Evolutionary conservation across 2,329 filamentous ascomycete genomes (phyloP).

Genomic region (Bipolaris gigantea): DNA sequence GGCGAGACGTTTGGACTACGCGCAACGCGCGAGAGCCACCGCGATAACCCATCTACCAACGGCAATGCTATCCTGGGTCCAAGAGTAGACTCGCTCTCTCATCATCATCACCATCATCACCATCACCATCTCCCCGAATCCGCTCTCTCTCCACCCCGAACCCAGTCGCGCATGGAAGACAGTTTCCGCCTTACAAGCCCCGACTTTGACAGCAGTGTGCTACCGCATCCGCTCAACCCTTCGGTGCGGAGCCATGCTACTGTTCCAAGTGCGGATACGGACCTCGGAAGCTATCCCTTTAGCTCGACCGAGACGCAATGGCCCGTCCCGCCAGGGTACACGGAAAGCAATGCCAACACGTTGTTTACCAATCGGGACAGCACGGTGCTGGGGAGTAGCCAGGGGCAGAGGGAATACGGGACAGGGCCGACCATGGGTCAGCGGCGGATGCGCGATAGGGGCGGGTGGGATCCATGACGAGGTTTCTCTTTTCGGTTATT

Average conservation of each 20-base stretch:
- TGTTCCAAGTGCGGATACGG: constrained; percentile 13
- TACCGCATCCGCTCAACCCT: neutral
- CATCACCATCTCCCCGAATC: neutral
- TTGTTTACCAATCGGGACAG: constrained; percentile 9
- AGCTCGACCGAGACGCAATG: constrained; percentile 19
- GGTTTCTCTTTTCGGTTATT: neutral
- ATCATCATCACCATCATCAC: neutral
- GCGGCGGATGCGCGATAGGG: constrained; percentile 14
- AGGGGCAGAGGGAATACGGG: neutral
- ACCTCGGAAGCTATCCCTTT: constrained; percentile 22
- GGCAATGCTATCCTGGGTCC: neutral
- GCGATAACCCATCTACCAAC: neutral
- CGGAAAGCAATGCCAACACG: constrained; percentile 11
- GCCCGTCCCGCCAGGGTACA: constrained; percentile 24
- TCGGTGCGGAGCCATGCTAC: constrained; percentile 10
- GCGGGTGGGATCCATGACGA: constrained; percentile 4
- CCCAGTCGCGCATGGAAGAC: constrained; percentile 5
- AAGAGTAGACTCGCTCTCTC: constrained; percentile 8
- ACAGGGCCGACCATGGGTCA: constrained; percentile 5
- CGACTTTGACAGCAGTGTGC: constrained; percentile 4
- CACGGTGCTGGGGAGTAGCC: constrained; percentile 5
- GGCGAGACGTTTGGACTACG: constrained; percentile 6
- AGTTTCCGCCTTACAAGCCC: constrained; percentile 7
- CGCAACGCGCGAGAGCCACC: neutral
- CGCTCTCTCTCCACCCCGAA: neutral